phyloP scores from a whole-genome alignment of 2,329 filamentous ascomycete species.

The Rutstroemia sp. region DNA sequence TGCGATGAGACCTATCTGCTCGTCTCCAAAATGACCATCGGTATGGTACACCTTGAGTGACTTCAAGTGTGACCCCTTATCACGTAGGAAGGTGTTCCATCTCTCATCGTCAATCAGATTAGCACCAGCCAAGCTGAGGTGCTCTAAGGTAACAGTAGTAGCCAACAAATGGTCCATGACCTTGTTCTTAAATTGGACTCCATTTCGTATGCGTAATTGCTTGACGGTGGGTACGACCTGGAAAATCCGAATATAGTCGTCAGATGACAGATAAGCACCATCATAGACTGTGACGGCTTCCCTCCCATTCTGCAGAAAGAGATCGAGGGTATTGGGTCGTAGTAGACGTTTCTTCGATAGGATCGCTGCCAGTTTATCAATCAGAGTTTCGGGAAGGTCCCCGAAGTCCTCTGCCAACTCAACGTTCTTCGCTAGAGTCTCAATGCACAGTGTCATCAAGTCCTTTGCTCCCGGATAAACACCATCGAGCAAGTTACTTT shows the following conservation, averaged over 20 bases:
- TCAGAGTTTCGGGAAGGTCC: constrained; percentile 44
- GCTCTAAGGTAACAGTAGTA: constrained; percentile 60
- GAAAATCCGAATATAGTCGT: constrained; percentile 77
- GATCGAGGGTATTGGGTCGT: constrained; percentile 43
- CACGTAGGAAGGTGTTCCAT: constrained; percentile 64
- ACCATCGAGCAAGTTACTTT: constrained; percentile 82
- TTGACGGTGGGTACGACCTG: constrained; percentile 63
- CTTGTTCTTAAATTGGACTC: constrained; percentile 84
- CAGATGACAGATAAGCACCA: constrained; percentile 55
- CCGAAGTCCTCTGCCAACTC: constrained; percentile 55
- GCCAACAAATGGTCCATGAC: constrained; percentile 75
- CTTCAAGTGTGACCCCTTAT: constrained; percentile 58
- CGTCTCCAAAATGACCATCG: constrained; percentile 72
- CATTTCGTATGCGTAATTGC: constrained; percentile 69
- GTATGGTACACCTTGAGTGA: constrained; percentile 75
- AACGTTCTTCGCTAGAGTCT: constrained; percentile 56
- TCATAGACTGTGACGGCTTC: constrained; percentile 51
- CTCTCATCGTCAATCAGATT: constrained; percentile 73
- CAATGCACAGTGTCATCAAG: constrained; percentile 56
- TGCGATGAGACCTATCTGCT: constrained; percentile 55
- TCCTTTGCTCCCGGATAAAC: constrained; percentile 58
- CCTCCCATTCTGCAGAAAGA: constrained; percentile 48
- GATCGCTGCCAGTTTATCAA: constrained; percentile 53
- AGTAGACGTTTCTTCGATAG: constrained; percentile 54
- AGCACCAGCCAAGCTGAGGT: constrained; percentile 72